Percentiles rank a stretch among this genome's conserved stretches.
These are phyloP conservation scores for Barnettozyma hawaiiensis DNA, from an alignment of 1,139 yeast genomes.

Conservation along the genomic window DNA sequence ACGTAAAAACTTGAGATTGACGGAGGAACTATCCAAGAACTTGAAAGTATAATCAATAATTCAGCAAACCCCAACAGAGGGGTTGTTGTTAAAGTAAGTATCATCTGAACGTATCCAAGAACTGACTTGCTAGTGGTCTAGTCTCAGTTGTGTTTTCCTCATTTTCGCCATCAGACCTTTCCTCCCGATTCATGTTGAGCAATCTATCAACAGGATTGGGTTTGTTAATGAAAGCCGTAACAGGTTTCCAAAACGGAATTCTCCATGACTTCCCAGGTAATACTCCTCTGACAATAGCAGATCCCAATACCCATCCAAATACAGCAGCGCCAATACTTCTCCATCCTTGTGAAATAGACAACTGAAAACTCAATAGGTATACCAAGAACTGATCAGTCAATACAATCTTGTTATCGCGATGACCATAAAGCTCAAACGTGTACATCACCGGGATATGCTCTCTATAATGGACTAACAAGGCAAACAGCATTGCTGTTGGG, in stretches of 20 bases:
- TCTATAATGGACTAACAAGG: constrained; percentile 53
- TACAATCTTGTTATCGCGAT: constrained; percentile 30
- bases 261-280: constrained; percentile 57
- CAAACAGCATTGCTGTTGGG: constrained; percentile 57
- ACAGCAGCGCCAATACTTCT: constrained; percentile 45
- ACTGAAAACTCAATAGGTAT: constrained; percentile 45
- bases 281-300: constrained; percentile 46
- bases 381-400: constrained; percentile 56
- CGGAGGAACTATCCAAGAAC: constrained; percentile 37
- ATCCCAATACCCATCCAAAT: constrained; percentile 58
- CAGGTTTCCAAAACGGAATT: constrained; percentile 35
- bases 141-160: constrained; percentile 49
- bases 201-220: constrained; percentile 7
- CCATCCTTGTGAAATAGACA: constrained; percentile 51
- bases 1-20: constrained; percentile 44
- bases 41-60: constrained; percentile 26
- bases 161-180: constrained; percentile 20
- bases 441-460: constrained; percentile 56
- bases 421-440: constrained; percentile 40
- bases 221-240: constrained; percentile 3
- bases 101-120: constrained; percentile 50
- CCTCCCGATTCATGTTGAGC: constrained; percentile 9
- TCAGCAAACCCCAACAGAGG: background rate
- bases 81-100: constrained; percentile 9
- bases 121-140: constrained; percentile 52